phyloP scores from a whole-genome alignment of 148 eudicot species.

The Chenopodium album region DNA sequence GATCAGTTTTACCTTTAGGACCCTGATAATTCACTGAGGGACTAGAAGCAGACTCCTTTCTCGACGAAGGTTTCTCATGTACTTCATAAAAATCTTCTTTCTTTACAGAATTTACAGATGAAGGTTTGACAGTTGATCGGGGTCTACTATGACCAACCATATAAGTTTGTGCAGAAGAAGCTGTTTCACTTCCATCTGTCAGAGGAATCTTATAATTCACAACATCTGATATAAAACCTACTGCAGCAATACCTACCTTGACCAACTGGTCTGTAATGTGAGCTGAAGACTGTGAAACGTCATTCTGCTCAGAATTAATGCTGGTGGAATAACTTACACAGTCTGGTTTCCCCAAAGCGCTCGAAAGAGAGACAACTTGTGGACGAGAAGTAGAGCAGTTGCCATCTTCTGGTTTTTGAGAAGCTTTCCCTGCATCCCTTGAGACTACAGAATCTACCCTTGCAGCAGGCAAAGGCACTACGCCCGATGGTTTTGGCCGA shows the following conservation, averaged over 20 bases:
- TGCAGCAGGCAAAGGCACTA: slow-evolving; percentile 39
- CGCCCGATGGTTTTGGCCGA: slow-evolving; percentile 43
- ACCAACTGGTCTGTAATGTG: slow-evolving; percentile 71
- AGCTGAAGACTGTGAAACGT: slow-evolving; percentile 41
- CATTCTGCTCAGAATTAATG: slow-evolving; percentile 34
- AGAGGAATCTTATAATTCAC: slow-evolving; percentile 61
- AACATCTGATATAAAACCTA: slow-evolving; percentile 67
- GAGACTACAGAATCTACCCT: slow-evolving; percentile 43
- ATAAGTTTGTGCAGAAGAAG: slow-evolving; percentile 33
- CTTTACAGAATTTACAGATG: slow-evolving; percentile 44
- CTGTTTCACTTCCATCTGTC: slow-evolving; percentile 55
- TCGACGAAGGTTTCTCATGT: slow-evolving; percentile 42
- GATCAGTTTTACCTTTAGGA: slow-evolving; percentile 37
- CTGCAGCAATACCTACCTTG: slow-evolving; percentile 78
- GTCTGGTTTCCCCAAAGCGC: slow-evolving; percentile 32
- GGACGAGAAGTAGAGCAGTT: slow-evolving; percentile 42
- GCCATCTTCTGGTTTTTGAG: slow-evolving; percentile 40
- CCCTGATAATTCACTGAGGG: slow-evolving; percentile 33
- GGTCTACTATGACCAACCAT: slow-evolving; percentile 53
- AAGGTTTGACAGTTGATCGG: slow-evolving; percentile 39
- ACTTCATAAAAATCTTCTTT: slow-evolving; percentile 28
- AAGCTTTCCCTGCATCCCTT: slow-evolving; percentile 41
- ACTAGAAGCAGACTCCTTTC: slow-evolving; percentile 33
- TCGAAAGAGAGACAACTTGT: slow-evolving; percentile 35
- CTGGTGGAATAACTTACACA: slow-evolving; percentile 41